These are phyloP conservation scores for Tolypocladium tropicale DNA, from an alignment of 2,329 filamentous ascomycete genomes.

Conservation along the genomic window DNA sequence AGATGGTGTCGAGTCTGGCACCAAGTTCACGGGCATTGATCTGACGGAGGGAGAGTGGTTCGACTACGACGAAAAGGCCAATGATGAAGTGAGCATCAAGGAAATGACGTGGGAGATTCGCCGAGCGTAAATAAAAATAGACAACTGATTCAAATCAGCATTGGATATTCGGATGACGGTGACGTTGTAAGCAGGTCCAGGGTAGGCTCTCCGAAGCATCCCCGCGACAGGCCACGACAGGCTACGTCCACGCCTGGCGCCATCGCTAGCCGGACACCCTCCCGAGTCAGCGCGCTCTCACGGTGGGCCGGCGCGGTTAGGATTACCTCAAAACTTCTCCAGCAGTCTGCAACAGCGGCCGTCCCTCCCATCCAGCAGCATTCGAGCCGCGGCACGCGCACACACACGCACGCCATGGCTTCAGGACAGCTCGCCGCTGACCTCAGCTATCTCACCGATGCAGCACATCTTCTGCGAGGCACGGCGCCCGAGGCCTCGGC, in stretches of 20 bases:
- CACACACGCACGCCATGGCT: slow-evolving; percentile 6
- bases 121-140: slow-evolving; percentile 42
- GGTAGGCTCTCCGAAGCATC: background rate
- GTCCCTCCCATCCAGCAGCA: background rate
- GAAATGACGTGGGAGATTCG: slow-evolving; percentile 80
- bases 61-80: slow-evolving; percentile 91
- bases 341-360: background rate
- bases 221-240: too few species aligned
- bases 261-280: background rate
- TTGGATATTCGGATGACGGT: background rate
- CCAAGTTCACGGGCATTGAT: slow-evolving; percentile 75
- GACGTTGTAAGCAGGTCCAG: background rate
- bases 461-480: slow-evolving; percentile 44
- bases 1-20: slow-evolving; percentile 68
- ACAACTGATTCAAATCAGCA: too few species aligned
- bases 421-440: slow-evolving; percentile 8
- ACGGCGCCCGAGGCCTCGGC: slow-evolving; percentile 47
- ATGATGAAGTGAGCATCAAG: slow-evolving; percentile 87
- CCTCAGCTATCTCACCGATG: slow-evolving; percentile 42
- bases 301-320: background rate
- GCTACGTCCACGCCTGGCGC: background rate
- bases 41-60: slow-evolving; percentile 90
- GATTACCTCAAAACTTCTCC: background rate
- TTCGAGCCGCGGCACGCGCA: background rate
- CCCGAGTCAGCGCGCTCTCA: background rate